phyloP scores from a whole-genome alignment of 257 asterid species.

The Salvia miltiorrhiza region DNA sequence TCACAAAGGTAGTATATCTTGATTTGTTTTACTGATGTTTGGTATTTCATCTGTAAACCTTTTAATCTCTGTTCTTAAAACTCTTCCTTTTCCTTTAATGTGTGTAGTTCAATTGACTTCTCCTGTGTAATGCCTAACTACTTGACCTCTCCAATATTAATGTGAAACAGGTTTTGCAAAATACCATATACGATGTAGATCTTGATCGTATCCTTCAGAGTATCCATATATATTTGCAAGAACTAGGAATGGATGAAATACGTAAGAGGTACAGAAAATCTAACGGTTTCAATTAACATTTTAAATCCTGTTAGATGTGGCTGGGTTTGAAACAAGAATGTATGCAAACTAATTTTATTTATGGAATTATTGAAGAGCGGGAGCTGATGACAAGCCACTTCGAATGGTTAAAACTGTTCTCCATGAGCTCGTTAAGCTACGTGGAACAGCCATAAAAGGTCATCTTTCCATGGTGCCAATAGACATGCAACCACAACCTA shows the following conservation, averaged over 20 bases:
- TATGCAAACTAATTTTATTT: constrained; percentile 1
- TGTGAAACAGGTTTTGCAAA: constrained; percentile 79
- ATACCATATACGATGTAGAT: constrained; percentile 85
- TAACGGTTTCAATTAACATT: not conserved
- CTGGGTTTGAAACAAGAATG: not conserved
- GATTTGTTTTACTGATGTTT: constrained; percentile 3
- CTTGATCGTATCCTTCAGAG: constrained; percentile 97
- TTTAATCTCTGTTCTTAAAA: not conserved
- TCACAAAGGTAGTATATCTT: constrained; percentile 66
- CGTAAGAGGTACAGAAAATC: constrained; percentile 63
- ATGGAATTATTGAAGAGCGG: constrained; percentile 61
- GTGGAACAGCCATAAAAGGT: constrained; percentile 97
- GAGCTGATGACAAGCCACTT: constrained; percentile 98
- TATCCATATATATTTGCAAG: constrained; percentile 93
- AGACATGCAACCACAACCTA: constrained; percentile 96
- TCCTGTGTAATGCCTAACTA: not conserved
- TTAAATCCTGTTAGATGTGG: constrained; percentile 8
- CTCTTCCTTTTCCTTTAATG: not conserved
- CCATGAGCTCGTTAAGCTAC: constrained; percentile 97
- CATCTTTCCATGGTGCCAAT: constrained; percentile 98
- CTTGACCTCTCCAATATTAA: constrained; percentile 8
- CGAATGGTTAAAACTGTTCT: constrained; percentile 99
- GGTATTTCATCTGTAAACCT: not conserved
- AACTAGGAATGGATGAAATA: constrained; percentile 95
- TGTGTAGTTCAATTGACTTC: not conserved